Percentiles rank a stretch among this genome's conserved stretches.
Evolutionary conservation across 140 eudicot genomes (phyloP).

Genomic region (Senecio squalidus): DNA sequence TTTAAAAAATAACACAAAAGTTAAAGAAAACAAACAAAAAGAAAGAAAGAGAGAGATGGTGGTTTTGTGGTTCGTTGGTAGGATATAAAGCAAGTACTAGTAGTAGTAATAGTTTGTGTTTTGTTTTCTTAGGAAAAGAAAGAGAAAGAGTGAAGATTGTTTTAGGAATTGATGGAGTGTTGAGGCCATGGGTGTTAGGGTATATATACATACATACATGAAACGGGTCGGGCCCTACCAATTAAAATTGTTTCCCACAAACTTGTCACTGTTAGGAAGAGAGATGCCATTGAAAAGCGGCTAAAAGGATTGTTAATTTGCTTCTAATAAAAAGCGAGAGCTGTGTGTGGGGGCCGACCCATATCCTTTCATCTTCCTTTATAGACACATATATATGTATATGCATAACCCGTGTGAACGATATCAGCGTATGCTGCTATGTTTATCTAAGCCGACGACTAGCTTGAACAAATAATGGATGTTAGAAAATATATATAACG

Average conservation of each 20-base stretch:
- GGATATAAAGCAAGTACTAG: constrained; percentile 21
- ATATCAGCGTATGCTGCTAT: constrained; percentile 12
- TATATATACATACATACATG: constrained; percentile 30
- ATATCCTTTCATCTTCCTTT: constrained; percentile 26
- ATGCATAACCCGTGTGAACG: constrained; percentile 14
- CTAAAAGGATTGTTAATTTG: constrained; percentile 14
- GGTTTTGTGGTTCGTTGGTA: constrained; percentile 29
- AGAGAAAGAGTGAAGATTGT: neutral
- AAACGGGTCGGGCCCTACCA: constrained; percentile 29
- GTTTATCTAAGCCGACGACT: neutral
- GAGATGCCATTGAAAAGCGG: constrained; percentile 30
- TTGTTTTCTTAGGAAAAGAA: constrained; percentile 28
- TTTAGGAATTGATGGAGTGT: constrained; percentile 13
- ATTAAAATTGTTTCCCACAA: constrained; percentile 14
- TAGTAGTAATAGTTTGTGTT: constrained; percentile 29
- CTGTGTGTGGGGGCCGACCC: constrained; percentile 29
- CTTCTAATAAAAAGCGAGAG: neutral
- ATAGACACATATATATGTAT: constrained; percentile 13
- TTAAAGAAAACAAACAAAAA: constrained; percentile 25
- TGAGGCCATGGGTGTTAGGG: constrained; percentile 26
- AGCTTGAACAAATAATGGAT: no score
- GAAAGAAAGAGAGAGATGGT: constrained; percentile 15
- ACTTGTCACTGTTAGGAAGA: constrained; percentile 10
- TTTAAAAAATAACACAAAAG: constrained; percentile 5
- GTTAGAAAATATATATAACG: no score